Evolutionary conservation across 2,329 filamentous ascomycete genomes (phyloP), one percentile per base, ranked within the genome.

Genomic region (Beauveria varroae): DNA sequence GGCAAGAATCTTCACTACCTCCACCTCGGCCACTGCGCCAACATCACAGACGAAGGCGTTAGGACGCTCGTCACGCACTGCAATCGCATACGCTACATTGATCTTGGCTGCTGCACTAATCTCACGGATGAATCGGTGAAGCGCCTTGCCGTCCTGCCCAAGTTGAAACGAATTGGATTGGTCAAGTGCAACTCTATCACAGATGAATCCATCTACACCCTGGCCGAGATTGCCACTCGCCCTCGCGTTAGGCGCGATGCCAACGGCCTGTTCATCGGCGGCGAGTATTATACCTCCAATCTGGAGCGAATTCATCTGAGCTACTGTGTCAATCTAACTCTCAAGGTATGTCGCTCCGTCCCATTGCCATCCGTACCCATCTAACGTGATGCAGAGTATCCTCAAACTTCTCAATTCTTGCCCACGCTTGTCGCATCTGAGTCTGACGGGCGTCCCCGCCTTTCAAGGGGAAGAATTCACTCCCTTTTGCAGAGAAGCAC

Each of bases 1-100:
- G 92, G 93, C 64, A 98, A 97, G 79, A 99, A 98, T 68, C 78
- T 99, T 60, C 95, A 99, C 74, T 98, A 96, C 72, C 88, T 99
- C 57, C 95, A 99, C 70, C 81, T 99, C 2, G 95, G 95, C 10
- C 95, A 99, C 73, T 99, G 95, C 74, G 85, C 86, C 30, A 86
- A 93, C 52, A 93, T 99, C 70, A 97, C 93, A 0, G 95, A 99
- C 70, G 82, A 86, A 41, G 93, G 91, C 1, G 91, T 99, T 20
- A 89, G 90, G 68, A 87, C 86, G 60, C 81, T 99, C 37, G 91
- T 97, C 44, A 87, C 88, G 66, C 81, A 80, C 58, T 99, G 95
- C 79, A 98, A 93, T 69, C 86, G 95, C 26, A 98, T 99, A 66
- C 85, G 95, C 60, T 99, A 99, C 72, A 99, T 99, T 65, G 95